Evolutionary conservation across 768 basidiomycete species (phyloP).

Genomic region (Termitomyces sp.): DNA sequence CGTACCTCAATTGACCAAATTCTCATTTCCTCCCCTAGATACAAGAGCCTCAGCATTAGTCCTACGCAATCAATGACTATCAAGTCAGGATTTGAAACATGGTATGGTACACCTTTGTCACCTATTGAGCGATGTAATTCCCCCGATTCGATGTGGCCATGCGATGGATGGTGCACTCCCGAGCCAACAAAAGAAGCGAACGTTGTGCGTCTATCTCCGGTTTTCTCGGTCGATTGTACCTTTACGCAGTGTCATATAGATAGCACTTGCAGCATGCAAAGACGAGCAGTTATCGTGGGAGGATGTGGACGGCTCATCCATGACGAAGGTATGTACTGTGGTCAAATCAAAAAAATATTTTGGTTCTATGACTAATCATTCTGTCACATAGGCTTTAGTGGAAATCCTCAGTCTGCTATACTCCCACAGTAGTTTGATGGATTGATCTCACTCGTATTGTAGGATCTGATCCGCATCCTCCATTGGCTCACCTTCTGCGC

Average conservation of each 20-base stretch:
- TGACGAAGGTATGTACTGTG: slow-evolving; percentile 24
- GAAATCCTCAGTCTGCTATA: slow-evolving; percentile 10
- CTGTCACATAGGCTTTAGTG: slow-evolving; percentile 13
- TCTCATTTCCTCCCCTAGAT: slow-evolving; percentile 3
- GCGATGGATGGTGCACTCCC: slow-evolving; percentile 24
- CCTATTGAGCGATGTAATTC: slow-evolving; percentile 21
- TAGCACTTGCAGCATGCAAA: slow-evolving; percentile 29
- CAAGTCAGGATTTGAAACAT: slow-evolving; percentile 15
- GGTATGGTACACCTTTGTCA: slow-evolving; percentile 15
- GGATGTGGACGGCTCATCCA: slow-evolving; percentile 26
- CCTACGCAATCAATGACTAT: slow-evolving; percentile 7
- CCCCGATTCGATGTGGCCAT: slow-evolving; percentile 24
- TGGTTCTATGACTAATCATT: neutral
- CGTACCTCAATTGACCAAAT: slow-evolving; percentile 20
- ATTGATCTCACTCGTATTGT: slow-evolving; percentile 3
- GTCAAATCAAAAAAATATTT: slow-evolving; percentile 9
- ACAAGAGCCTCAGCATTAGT: slow-evolving; percentile 6
- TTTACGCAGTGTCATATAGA: slow-evolving; percentile 14
- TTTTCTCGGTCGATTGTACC: neutral
- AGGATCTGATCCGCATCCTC: slow-evolving; percentile 24
- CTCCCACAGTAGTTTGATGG: neutral
- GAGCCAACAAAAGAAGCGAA: slow-evolving; percentile 16
- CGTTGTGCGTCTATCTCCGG: slow-evolving; percentile 21
- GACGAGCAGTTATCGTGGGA: slow-evolving; percentile 35
- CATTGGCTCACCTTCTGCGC: slow-evolving; percentile 22